A percentile compares a stretch with the other conserved stretches of the same genome.
Evolutionary conservation across 1,284 basidiomycete genomes (phyloP).

Genomic region (Meira nashicola): DNA sequence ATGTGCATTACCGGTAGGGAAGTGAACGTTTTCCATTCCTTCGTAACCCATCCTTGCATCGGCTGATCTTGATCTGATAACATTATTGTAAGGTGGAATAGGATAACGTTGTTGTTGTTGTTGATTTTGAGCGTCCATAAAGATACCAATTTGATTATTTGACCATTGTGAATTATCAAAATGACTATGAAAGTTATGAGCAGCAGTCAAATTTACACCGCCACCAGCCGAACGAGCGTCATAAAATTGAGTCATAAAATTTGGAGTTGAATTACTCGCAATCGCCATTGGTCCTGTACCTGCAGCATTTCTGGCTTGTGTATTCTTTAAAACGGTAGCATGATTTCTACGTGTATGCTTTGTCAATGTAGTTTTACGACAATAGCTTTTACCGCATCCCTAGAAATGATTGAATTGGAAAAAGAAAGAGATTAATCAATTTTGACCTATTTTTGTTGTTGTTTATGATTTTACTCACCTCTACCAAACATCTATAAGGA

Average conservation of each 20-base stretch:
- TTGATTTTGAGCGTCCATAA: too few species aligned
- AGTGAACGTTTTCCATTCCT: too few species aligned
- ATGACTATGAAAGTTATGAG: too few species aligned
- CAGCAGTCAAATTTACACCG: neutral
- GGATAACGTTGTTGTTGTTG: too few species aligned
- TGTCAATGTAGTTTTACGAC: slow-evolving; percentile 55
- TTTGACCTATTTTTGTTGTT: neutral
- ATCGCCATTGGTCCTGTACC: slow-evolving; percentile 3
- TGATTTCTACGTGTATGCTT: slow-evolving; percentile 55
- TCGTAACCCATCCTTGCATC: too few species aligned
- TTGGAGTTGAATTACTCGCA: slow-evolving; percentile 7
- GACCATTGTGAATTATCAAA: too few species aligned
- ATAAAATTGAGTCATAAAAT: neutral
- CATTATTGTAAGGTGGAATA: too few species aligned
- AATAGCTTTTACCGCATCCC: slow-evolving; percentile 44
- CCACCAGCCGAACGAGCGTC: neutral
- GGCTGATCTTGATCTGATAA: too few species aligned
- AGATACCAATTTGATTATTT: too few species aligned
- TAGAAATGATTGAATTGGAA: neutral
- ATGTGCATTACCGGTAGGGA: too few species aligned
- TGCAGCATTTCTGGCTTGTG: slow-evolving; percentile 3
- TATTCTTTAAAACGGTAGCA: slow-evolving; percentile 6
- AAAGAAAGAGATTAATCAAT: neutral
- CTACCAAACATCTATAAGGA: slow-evolving; percentile 51
- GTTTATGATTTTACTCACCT: slow-evolving; percentile 15